Evolutionary conservation across 192 early-diverging fungal species (phyloP).

Genomic region (Backusella liffmaniae): DNA sequence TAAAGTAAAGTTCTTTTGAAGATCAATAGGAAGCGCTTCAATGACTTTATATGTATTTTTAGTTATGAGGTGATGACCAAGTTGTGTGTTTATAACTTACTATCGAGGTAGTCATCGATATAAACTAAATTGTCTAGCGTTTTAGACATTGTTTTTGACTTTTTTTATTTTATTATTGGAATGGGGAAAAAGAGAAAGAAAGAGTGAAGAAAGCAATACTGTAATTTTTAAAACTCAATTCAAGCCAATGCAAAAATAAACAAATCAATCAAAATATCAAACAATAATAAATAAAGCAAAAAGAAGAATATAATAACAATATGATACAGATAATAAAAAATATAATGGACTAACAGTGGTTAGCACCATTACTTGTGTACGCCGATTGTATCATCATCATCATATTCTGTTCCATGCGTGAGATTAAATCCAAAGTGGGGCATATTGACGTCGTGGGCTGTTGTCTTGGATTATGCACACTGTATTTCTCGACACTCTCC

Average conservation of each 20-base stretch:
- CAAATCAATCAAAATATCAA: too few relatives aligned
- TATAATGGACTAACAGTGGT: neutral
- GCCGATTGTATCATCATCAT: neutral
- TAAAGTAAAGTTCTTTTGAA: constrained; percentile 84
- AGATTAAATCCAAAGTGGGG: neutral
- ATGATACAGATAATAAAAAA: too few relatives aligned
- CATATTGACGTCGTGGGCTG: neutral
- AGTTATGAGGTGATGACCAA: too few relatives aligned
- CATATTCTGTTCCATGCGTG: neutral
- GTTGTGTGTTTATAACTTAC: constrained; percentile 36
- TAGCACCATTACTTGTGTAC: neutral
- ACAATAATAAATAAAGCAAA: too few relatives aligned
- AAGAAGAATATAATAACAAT: too few relatives aligned
- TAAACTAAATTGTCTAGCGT: constrained; percentile 54
- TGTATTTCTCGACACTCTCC: neutral
- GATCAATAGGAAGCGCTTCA: constrained; percentile 73
- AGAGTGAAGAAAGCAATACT: too few relatives aligned
- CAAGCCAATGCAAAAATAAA: too few relatives aligned
- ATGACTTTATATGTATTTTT: constrained; percentile 44
- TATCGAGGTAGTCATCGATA: constrained; percentile 93
- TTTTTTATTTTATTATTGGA: neutral
- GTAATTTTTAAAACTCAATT: neutral
- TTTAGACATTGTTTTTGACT: neutral
- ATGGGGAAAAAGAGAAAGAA: neutral
- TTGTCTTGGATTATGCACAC: neutral